phyloP scores from a whole-genome alignment of 1,284 basidiomycete genomes.

The Ceratobasidium sp. region DNA sequence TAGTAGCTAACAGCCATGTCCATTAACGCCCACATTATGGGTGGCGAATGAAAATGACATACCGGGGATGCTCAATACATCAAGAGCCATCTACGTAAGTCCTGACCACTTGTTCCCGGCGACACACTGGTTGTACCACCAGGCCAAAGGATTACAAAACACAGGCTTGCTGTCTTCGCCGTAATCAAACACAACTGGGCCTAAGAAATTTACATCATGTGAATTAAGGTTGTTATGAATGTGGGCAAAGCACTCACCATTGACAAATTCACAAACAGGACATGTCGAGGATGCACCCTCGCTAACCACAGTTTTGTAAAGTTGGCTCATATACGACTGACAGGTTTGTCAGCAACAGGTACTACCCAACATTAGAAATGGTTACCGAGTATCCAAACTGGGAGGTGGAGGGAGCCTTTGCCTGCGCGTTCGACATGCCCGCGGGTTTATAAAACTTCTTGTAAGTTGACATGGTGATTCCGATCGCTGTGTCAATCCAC shows the following conservation, averaged over 20 bases:
- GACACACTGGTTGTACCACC: constrained; percentile 14
- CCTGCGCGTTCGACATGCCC: background rate
- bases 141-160: background rate
- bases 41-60: no score
- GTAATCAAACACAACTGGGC: background rate
- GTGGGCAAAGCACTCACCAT: no score
- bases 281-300: background rate
- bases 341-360: no score
- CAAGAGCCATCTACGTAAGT: background rate
- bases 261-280: background rate
- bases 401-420: background rate
- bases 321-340: background rate
- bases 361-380: background rate
- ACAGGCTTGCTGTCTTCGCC: background rate
- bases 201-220: background rate
- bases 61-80: constrained; percentile 13
- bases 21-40: no score
- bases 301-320: background rate
- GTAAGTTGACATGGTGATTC: background rate
- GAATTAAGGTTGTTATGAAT: no score
- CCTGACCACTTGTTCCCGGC: background rate
- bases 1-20: background rate
- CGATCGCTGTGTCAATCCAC: background rate
- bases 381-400: background rate
- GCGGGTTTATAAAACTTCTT: background rate